Evolutionary conservation across 2,329 filamentous ascomycete genomes (phyloP).

Genomic region (Penicillium sp.): DNA sequence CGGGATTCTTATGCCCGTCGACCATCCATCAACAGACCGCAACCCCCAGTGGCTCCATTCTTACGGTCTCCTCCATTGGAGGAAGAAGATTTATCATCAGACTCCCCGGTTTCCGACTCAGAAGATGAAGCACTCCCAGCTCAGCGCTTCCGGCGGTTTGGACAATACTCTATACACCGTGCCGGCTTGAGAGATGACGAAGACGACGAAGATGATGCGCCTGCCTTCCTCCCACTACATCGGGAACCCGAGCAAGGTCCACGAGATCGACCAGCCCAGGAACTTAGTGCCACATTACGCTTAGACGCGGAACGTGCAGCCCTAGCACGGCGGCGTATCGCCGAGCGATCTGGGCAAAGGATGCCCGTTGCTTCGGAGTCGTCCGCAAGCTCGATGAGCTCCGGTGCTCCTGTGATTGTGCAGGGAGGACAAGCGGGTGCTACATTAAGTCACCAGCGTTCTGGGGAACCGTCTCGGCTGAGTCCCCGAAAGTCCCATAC

Average conservation of each 20-base stretch:
- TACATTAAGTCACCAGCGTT: conserved; percentile 46
- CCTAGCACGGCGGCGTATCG: conserved; percentile 26
- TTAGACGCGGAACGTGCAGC: conserved; percentile 32
- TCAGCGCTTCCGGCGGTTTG: conserved; percentile 38
- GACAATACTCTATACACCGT: conserved; percentile 40
- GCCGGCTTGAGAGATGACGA: conserved; percentile 36
- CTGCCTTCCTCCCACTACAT: conserved; percentile 47
- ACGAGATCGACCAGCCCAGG: conserved; percentile 27
- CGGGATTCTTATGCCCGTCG: conserved; percentile 24
- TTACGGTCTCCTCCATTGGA: conserved; percentile 33
- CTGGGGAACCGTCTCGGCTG: conserved; percentile 49
- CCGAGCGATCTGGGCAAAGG: conserved; percentile 23
- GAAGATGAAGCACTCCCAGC: conserved; percentile 27
- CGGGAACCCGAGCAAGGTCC: conserved; percentile 19
- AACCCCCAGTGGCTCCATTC: conserved; percentile 21
- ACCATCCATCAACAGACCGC: conserved; percentile 24
- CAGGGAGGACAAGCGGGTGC: conserved; percentile 20
- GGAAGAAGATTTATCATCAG: conserved; percentile 36
- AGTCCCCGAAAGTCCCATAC: conserved; percentile 45
- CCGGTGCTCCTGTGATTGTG: conserved; percentile 29
- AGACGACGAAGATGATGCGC: conserved; percentile 47
- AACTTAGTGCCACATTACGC: conserved; percentile 45
- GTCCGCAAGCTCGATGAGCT: conserved; percentile 41
- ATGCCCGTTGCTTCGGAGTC: conserved; percentile 27
- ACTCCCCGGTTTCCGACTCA: conserved; percentile 33